Conservation (phyloP, 306 rosid species). For the Mimosa pudica region DNA sequence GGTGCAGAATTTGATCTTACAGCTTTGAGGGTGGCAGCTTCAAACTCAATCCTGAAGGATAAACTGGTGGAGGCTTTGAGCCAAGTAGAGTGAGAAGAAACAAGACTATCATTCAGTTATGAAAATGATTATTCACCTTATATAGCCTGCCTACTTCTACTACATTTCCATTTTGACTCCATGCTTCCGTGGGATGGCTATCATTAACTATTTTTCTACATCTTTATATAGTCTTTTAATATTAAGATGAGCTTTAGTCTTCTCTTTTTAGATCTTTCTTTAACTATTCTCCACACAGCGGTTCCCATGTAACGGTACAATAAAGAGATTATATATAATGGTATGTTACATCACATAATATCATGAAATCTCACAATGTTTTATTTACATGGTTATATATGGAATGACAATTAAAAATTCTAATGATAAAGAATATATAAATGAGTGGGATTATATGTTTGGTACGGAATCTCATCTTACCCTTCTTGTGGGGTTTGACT, state of each 20-base stretch:
- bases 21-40: slow-evolving; percentile 84
- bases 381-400: background rate
- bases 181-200: too few relatives aligned
- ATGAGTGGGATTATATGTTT: background rate
- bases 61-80: slow-evolving; percentile 66
- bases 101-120: background rate
- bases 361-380: background rate
- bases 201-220: too few relatives aligned
- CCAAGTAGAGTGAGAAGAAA: slow-evolving; percentile 51
- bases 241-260: background rate
- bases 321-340: too few relatives aligned
- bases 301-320: too few relatives aligned
- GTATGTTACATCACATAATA: background rate
- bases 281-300: too few relatives aligned
- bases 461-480: too few relatives aligned
- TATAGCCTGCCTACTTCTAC: background rate
- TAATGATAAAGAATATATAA: background rate
- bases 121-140: slow-evolving; percentile 10
- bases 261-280: background rate
- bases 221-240: too few relatives aligned
- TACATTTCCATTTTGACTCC: too few relatives aligned
- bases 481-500: too few relatives aligned
- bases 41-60: slow-evolving; percentile 77
- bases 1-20: slow-evolving; percentile 86
- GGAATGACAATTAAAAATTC: background rate